Conservation (phyloP, 192 early-diverging fungal genomes). For the Allomyces macrogynus region DNA sequence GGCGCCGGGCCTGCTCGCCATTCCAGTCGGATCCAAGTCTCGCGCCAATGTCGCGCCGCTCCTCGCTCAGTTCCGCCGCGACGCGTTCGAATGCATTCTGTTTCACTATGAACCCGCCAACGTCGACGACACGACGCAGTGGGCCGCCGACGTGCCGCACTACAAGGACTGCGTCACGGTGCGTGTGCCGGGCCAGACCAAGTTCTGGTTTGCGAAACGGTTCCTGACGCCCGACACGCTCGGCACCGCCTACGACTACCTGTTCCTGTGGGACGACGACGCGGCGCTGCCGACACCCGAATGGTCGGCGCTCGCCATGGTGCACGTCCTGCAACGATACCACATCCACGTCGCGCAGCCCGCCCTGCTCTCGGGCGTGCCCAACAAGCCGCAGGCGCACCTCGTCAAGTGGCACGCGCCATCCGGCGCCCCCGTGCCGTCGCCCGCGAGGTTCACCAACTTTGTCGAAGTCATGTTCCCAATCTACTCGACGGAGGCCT, state of each 20-base stretch:
- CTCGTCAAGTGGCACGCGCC: background rate
- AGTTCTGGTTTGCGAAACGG: background rate
- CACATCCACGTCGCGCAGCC: background rate
- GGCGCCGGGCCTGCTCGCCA: background rate
- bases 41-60: background rate
- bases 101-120: background rate
- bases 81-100: background rate
- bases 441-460: background rate
- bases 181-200: background rate
- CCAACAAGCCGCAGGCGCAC: background rate
- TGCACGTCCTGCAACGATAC: background rate
- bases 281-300: background rate
- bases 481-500: background rate
- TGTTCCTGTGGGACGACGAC: background rate
- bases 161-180: background rate
- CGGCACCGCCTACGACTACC: background rate
- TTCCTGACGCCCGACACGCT: constrained; percentile 2
- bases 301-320: background rate
- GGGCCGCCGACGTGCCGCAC: background rate
- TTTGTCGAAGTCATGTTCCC: constrained; percentile 1
- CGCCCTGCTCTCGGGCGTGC: background rate
- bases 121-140: background rate
- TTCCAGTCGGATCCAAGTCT: background rate
- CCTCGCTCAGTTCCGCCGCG: background rate
- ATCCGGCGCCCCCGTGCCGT: background rate